phyloP scores from a whole-genome alignment of 2,329 filamentous ascomycete species.

The Orbilia javanica region DNA sequence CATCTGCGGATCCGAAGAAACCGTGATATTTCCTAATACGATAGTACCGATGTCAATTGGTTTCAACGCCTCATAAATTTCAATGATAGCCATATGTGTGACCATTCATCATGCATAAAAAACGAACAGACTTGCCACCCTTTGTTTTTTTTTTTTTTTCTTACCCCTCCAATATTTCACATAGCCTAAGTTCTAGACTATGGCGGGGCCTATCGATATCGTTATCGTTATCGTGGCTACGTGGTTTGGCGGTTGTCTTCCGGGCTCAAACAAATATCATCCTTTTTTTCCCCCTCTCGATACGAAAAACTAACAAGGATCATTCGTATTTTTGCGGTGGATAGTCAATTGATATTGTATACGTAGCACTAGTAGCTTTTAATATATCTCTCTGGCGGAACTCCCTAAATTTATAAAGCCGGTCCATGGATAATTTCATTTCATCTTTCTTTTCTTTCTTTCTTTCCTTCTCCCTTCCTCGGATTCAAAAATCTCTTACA shows the following conservation, averaged over 20 bases:
- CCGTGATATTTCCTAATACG: not conserved
- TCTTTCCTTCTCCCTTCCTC: not conserved
- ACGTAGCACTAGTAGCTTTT: not conserved
- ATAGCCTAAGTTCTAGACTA: not conserved
- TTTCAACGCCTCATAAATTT: not conserved
- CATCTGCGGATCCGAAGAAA: not conserved
- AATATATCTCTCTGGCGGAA: not conserved
- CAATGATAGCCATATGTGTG: not conserved
- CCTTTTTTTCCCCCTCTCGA: not conserved
- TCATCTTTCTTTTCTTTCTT: too few species aligned
- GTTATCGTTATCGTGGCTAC: conserved; percentile 7
- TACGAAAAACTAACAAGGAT: not conserved
- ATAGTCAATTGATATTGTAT: conserved; percentile 1
- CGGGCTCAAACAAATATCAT: not conserved
- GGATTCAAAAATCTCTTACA: not conserved
- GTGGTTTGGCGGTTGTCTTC: not conserved
- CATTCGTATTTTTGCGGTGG: not conserved
- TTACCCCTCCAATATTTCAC: not conserved
- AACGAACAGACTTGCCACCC: not conserved
- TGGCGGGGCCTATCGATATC: not conserved
- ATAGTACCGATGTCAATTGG: not conserved
- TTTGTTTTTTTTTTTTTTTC: too few species aligned
- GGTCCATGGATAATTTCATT: not conserved
- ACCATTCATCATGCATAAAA: conserved; percentile 8
- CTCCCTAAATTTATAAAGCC: not conserved